These are phyloP conservation scores for Boletus huronensis DNA, from an alignment of 768 basidiomycete genomes.

Conservation along the genomic window DNA sequence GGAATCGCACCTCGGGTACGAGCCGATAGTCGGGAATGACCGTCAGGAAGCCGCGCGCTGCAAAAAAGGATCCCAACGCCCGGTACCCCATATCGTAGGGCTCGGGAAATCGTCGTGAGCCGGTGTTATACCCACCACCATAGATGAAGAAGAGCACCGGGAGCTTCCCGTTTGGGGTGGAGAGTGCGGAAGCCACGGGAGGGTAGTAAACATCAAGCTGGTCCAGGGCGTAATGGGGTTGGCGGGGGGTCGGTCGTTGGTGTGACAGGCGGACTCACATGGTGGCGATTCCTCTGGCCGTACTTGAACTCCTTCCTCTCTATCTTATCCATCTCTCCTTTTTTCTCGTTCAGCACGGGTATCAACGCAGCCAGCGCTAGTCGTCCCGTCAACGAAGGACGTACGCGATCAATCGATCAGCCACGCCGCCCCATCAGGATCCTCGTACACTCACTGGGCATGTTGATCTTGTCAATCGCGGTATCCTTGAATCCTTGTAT, in stretches of 20 bases:
- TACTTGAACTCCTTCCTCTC: conserved; percentile 55
- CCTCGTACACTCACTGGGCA: conserved; percentile 31
- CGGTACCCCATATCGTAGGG: conserved; percentile 51
- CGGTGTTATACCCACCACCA: conserved; percentile 59
- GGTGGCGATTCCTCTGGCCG: conserved; percentile 43
- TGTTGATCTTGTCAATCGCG: conserved; percentile 30
- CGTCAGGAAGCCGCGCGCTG: conserved; percentile 54
- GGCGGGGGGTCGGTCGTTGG: neutral
- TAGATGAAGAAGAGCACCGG: conserved; percentile 64
- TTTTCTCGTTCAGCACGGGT: conserved; percentile 48
- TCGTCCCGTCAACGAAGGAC: neutral
- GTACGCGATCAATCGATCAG: conserved; percentile 7
- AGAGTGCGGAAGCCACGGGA: conserved; percentile 21
- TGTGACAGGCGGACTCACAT: conserved; percentile 11
- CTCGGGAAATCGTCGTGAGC: conserved; percentile 44
- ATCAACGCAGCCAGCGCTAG: conserved; percentile 48
- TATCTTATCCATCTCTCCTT: conserved; percentile 44
- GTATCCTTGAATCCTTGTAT: conserved; percentile 32
- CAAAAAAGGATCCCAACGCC: conserved; percentile 61
- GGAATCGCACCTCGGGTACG: conserved; percentile 54
- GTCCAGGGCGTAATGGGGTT: neutral
- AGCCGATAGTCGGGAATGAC: conserved; percentile 70
- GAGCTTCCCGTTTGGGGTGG: conserved; percentile 26
- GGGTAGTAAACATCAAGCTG: conserved; percentile 73
- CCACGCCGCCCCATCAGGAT: neutral